Percentiles rank a stretch among this genome's conserved stretches.
These are phyloP conservation scores for Cucumis sativus DNA, from an alignment of 306 rosid genomes.

Conservation along the genomic window DNA sequence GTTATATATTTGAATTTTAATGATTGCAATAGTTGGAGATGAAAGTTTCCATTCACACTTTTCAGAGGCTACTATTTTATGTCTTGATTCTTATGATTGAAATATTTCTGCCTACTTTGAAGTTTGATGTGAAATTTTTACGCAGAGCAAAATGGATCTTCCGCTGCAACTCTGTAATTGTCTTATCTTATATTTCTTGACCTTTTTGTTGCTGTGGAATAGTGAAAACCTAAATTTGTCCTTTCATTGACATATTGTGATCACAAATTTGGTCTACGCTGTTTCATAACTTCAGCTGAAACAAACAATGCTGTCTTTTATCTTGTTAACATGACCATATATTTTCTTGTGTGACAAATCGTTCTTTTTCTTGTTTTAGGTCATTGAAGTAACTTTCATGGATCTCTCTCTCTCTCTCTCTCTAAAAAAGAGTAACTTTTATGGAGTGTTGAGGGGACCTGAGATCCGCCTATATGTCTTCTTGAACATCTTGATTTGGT, in stretches of 20 bases:
- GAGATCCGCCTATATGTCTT: neutral
- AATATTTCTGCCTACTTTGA: neutral
- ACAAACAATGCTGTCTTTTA: neutral
- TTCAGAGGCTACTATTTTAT: neutral
- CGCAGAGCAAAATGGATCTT: neutral
- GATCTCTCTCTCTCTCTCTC: no score
- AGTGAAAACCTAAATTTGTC: neutral
- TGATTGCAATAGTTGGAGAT: neutral
- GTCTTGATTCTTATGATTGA: neutral
- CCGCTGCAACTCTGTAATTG: neutral
- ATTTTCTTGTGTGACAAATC: neutral
- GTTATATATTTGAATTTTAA: slow-evolving; percentile 9
- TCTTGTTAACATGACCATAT: neutral
- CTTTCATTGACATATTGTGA: neutral
- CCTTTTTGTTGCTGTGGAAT: neutral
- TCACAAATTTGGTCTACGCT: neutral
- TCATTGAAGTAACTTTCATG: neutral
- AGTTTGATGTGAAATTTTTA: neutral
- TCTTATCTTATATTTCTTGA: neutral
- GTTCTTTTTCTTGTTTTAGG: neutral
- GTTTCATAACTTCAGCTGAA: neutral
- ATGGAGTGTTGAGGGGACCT: neutral
- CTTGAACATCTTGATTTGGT: neutral
- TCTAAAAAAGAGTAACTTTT: neutral
- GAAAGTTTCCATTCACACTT: neutral